Conservation (phyloP, 495 filamentous ascomycete species). For the Thermochaetoides thermophila region DNA sequence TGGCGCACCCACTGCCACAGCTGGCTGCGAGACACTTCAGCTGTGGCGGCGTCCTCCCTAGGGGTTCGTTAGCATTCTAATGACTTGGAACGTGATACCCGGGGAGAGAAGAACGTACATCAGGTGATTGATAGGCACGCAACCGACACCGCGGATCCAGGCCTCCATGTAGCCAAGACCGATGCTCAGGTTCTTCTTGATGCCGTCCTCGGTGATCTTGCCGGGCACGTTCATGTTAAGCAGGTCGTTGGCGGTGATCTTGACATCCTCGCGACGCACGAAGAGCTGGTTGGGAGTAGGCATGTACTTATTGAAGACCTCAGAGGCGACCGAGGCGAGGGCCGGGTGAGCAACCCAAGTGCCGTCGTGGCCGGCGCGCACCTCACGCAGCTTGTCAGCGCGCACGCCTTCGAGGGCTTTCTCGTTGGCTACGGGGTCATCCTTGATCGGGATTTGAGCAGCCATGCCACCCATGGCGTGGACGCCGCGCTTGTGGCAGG, state of each 20-base stretch:
- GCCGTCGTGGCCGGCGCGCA: conserved; percentile 87
- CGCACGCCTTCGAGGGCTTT: conserved; percentile 87
- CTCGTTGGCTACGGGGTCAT: conserved; percentile 78
- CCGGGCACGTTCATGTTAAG: conserved; percentile 98
- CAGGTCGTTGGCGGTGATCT: conserved; percentile 75
- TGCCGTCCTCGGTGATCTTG: conserved; percentile 84
- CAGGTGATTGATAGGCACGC: conserved; percentile 96
- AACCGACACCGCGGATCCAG: conserved; percentile 89
- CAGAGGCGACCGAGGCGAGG: conserved; percentile 72
- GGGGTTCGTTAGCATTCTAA: conserved; percentile 4
- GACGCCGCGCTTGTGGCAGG: conserved; percentile 86
- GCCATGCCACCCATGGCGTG: conserved; percentile 99
- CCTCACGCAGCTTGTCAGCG: conserved; percentile 93
- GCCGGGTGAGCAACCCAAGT: conserved; percentile 96
- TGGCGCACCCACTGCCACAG: conserved; percentile 95
- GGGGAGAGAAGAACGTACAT: conserved; percentile 41
- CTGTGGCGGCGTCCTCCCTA: conserved; percentile 88
- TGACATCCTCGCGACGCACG: conserved; percentile 76
- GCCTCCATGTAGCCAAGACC: conserved; percentile 97
- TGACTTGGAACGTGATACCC: neutral
- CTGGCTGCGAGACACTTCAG: conserved; percentile 82
- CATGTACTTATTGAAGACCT: conserved; percentile 98
- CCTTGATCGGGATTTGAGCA: conserved; percentile 97
- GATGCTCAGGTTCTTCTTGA: conserved; percentile 96
- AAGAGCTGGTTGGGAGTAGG: conserved; percentile 96